A percentile compares a stretch with the other conserved stretches of the same genome.
Evolutionary conservation across 1,284 basidiomycete species (phyloP).

Genomic region (Laetiporus sulphureus): DNA sequence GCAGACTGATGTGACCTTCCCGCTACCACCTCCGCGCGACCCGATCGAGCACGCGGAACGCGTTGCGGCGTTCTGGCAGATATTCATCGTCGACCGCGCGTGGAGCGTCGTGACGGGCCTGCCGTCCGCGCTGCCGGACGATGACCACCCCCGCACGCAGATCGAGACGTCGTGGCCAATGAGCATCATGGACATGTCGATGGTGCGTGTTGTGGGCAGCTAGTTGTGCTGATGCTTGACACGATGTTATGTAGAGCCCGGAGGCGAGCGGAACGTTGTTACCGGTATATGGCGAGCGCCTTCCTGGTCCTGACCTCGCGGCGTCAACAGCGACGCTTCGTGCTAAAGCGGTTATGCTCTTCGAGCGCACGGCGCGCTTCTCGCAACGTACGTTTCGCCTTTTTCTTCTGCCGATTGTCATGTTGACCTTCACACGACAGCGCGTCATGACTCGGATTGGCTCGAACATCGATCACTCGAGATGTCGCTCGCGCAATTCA

Average conservation of each 20-base stretch:
- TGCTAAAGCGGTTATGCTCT: constrained; percentile 42
- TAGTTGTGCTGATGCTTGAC: neutral
- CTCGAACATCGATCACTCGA: constrained; percentile 34
- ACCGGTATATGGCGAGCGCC: too few relatives aligned
- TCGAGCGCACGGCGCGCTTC: constrained; percentile 43
- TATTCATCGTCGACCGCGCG: constrained; percentile 51
- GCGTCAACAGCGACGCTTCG: constrained; percentile 29
- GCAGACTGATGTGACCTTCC: constrained; percentile 20
- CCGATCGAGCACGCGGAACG: constrained; percentile 39
- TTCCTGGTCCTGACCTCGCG: constrained; percentile 2
- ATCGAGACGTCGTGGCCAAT: constrained; percentile 49
- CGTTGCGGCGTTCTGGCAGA: constrained; percentile 52
- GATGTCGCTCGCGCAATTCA: constrained; percentile 37
- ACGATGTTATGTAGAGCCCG: constrained; percentile 6
- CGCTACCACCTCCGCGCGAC: constrained; percentile 34
- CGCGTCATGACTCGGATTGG: constrained; percentile 28
- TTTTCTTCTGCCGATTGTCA: neutral
- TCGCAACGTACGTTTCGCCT: constrained; percentile 17
- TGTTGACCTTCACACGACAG: constrained; percentile 4
- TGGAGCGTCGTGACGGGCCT: constrained; percentile 51
- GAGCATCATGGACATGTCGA: constrained; percentile 16
- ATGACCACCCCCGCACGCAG: constrained; percentile 38
- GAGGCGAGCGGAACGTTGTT: constrained; percentile 7
- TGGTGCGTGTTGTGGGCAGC: neutral
- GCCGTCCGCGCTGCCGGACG: constrained; percentile 45